Base-by-base conservation (phyloP, 805 yeast species). In the Pichia thaimueangensis region DNA sequence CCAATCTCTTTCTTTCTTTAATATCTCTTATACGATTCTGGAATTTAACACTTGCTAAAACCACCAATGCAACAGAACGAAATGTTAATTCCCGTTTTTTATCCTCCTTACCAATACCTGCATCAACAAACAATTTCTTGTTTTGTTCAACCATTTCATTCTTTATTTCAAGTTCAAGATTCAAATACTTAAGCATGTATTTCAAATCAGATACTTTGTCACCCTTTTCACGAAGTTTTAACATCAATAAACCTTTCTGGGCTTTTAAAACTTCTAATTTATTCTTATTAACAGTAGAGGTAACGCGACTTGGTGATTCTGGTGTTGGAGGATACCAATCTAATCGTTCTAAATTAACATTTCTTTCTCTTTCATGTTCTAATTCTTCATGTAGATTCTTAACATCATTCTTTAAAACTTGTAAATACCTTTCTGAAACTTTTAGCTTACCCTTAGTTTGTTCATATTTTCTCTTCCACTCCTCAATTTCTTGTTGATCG, bases 201-300 rank as follows among this genome's bases (percentile, higher is more conserved):
- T 53, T 60, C 44, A 68, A 56, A 47, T 67, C 72, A 9, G 59
- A 53, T 19, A 58, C 55, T 33, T 52, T 45, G 33, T 63, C 60
- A 37, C 65, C 61, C 40, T 68, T 55, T 43, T 76, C 78, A 35
- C 68, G 67, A 36, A 74, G 59, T 50, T 69, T 73, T 40, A 76
- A 69, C 49, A 62, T 68, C 55, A 68, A 71, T 42, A 71, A 65
- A 27, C 68, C 68, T 47, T 67, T 58, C 53, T 74, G 75, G 37
- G 63, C 62, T 35, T 66, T 65, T 27, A 66, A 54, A 12, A 64
- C 50, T 16, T 48, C 53, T 16, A 56, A 9, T 16, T 43, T 49
- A 17, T 27, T 25, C 7, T 3, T n/a, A 9, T 30, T 19, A 5
- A 19, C 25, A 9, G 27, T 28, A 28, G 4, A 12, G 13, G 6